Evolutionary conservation across 768 basidiomycete genomes (phyloP), one percentile per base, ranked within the genome.

Genomic region (Plicaturopsis crispa): DNA sequence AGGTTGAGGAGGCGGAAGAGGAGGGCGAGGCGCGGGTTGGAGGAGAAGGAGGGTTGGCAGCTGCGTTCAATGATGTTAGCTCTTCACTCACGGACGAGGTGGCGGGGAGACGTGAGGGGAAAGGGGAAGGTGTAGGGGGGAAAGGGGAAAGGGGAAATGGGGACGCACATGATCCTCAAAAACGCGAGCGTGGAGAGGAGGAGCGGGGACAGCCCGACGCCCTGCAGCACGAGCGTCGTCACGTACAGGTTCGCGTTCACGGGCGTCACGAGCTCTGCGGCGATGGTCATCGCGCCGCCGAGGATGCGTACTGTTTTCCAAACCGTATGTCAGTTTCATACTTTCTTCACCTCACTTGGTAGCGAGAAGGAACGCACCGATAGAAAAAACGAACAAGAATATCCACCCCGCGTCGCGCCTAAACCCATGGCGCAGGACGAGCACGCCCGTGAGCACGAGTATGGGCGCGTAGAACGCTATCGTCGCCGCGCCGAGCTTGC

Each of bases 391-490:
- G 32, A 73, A 63, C n/a, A 84, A 63, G 45, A 74, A 72, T n/a
- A 83, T 54, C 79, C 79, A 85, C 42, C 78, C 82, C 21, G 69
- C 74, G 53, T 78, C 71, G 31, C 69, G 64, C 40, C 72, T 55
- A 47, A 80, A 66, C 26, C 70, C 74, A 63, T 83, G 76, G 22
- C 67, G 73, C 35, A 66, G 49, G 34, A 67, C 56, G 33, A 80
- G 54, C 30, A 66, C 52, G 34, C 69, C 21, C 1, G 74, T 64
- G 24, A 78, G 37, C 36, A 62, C 43, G 16, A 72, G 53, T 48
- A 83, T 53, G 19, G 80, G 83, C 20, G 69, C 50, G 54, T 82
- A 84, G 43, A 78, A 70, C 11, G 57, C 72, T 32, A 85, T 62
- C 46, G 74, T 65, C 5, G 74, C 76, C 2, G 73, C 74, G 22